Evolutionary conservation across 306 rosid genomes (phyloP).

Genomic region (Cucurbita argyrosperma): DNA sequence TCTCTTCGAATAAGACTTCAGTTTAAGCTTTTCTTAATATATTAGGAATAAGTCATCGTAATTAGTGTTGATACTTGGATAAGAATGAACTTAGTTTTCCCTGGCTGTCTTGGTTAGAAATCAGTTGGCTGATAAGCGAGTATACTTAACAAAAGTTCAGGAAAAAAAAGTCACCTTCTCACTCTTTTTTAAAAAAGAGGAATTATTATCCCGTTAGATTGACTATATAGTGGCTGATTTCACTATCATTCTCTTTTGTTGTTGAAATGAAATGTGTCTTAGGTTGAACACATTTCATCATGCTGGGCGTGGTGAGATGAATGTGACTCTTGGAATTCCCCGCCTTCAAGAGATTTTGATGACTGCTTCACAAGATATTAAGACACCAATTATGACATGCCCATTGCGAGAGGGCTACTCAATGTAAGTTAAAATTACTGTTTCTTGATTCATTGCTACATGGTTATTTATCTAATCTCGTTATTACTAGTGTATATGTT

Average conservation of each 20-base stretch:
- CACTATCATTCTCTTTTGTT: not conserved
- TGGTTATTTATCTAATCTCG: not conserved
- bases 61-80: not conserved
- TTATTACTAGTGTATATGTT: not conserved
- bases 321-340: conserved; percentile 95
- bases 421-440: conserved; percentile 36
- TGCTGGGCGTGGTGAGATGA: conserved; percentile 97
- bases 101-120: not conserved
- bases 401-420: conserved; percentile 49
- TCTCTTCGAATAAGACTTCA: not conserved
- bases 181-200: not conserved
- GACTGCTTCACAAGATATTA: conserved; percentile 58
- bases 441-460: not conserved
- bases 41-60: not conserved
- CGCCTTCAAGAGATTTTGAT: conserved; percentile 80
- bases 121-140: not conserved
- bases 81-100: not conserved
- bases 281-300: conserved; percentile 90
- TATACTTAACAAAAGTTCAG: not conserved
- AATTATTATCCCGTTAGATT: not conserved
- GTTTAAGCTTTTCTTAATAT: not conserved
- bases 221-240: not conserved
- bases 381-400: conserved; percentile 90
- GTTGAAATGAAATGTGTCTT: conserved; percentile 5
- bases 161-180: not conserved